phyloP scores from a whole-genome alignment of 129 eudicot species.

The Glebionis coronaria region DNA sequence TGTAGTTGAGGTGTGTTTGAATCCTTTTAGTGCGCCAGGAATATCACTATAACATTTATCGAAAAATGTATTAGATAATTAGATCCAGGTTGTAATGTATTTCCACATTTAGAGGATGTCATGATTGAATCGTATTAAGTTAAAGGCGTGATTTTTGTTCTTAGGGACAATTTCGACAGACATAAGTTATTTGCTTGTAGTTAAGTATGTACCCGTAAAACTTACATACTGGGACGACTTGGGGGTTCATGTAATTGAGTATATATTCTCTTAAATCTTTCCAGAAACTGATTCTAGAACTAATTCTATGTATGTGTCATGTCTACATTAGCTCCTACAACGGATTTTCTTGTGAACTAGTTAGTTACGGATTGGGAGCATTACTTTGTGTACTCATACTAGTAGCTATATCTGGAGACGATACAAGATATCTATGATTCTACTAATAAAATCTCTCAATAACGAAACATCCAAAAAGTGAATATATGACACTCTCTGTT shows the following conservation, averaged over 20 bases:
- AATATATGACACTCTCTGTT: slow-evolving; percentile 86
- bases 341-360: background rate
- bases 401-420: slow-evolving; percentile 94
- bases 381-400: background rate
- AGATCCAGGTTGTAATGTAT: no score
- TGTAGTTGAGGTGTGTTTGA: no score
- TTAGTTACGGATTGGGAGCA: background rate
- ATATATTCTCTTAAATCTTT: slow-evolving; percentile 53
- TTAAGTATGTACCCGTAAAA: slow-evolving; percentile 95
- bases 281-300: slow-evolving; percentile 71
- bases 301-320: slow-evolving; percentile 71
- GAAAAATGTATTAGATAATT: no score
- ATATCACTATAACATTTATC: no score
- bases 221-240: slow-evolving; percentile 82
- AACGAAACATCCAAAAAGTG: slow-evolving; percentile 75
- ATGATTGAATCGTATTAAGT: no score
- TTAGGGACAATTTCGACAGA: no score
- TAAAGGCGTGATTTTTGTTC: no score
- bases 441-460: slow-evolving; percentile 64
- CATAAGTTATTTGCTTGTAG: no score
- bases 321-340: slow-evolving; percentile 42
- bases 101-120: no score
- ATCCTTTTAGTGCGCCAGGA: no score
- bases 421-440: slow-evolving; percentile 93
- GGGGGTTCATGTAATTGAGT: slow-evolving; percentile 98